These are phyloP conservation scores for Mycosphaerella sp. DNA, from an alignment of 2,329 filamentous ascomycete genomes.

Conservation along the genomic window DNA sequence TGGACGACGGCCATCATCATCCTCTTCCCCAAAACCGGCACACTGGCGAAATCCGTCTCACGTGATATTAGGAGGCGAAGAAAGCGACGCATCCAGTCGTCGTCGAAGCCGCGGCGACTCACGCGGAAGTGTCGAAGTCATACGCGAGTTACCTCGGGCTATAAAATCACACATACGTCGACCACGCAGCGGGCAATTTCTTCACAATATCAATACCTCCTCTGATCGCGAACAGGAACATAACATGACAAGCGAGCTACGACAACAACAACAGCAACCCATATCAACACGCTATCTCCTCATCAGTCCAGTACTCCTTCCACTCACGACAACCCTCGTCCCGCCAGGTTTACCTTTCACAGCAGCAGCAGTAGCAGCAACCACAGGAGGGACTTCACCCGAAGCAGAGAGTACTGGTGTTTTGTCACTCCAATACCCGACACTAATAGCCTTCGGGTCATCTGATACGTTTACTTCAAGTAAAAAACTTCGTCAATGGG, in stretches of 20 bases:
- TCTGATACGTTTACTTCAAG: conserved; percentile 66
- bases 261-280: conserved; percentile 29
- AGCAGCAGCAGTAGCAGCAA: background rate
- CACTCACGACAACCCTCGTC: conserved; percentile 35
- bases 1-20: background rate
- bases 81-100: conserved; percentile 38
- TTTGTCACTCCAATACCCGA: conserved; percentile 50
- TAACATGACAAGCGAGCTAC: conserved; percentile 19
- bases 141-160: conserved; percentile 37
- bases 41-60: background rate
- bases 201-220: background rate
- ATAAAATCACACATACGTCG: conserved; percentile 28
- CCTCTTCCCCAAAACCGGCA: background rate
- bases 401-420: conserved; percentile 36
- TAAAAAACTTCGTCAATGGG: conserved; percentile 63
- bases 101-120: conserved; percentile 39
- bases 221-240: conserved; percentile 7
- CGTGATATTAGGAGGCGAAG: conserved; percentile 42
- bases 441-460: conserved; percentile 68
- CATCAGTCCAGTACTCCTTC: conserved; percentile 44
- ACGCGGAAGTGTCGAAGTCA: conserved; percentile 31
- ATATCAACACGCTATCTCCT: conserved; percentile 39
- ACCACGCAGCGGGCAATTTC: conserved; percentile 13
- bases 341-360: conserved; percentile 29
- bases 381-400: background rate